Evolutionary conservation across 1,284 basidiomycete species (phyloP), one percentile per base, ranked within the genome.

Genomic region (Quambalaria eucalypti): DNA sequence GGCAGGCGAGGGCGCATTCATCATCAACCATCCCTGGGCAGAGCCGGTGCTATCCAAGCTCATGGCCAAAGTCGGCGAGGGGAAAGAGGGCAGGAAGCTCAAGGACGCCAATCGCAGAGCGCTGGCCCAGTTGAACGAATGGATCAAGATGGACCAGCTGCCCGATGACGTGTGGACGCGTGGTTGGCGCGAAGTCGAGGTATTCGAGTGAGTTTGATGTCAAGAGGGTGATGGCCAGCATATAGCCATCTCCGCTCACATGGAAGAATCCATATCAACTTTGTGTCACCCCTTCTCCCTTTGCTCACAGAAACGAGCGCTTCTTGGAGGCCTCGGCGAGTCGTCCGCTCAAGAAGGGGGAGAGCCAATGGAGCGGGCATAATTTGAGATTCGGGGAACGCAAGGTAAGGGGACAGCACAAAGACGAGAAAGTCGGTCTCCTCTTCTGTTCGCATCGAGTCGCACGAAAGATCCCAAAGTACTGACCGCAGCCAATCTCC

Each of bases 21-120:
- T 74, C 14, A 48, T 63, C 26, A 69, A 71, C 29, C 73, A 76
- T 49, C 74, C 74, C 4, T 70, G 68, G 65, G 57, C 71, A 21
- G 61, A 71, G 33, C 73, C 73, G 2, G 62, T 63, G n/a, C 36
- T 72, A 7, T 25, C 42, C 16, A 66, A 64, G 39, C 60, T 59
- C 36, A 51, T 64, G 30, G 53, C 59, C 21, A 61, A 46, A 12
- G 14, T 46, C 21, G n/a, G n/a, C 5, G n/a, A 21, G 16, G 54
- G 56, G 0, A 49, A 56, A 12, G 61, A 62, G 21, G 66, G 65
- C 5, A 31, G 60, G 19, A 62, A 61, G 42, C 42, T 46, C 21
- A 46, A 26, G 42, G n/a, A 21, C 12, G 14, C 21, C 12, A 21
- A 46, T 12, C 36, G 54, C 19, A 51, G 40, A 29, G 25, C 26